Conservation (phyloP, 139 green algal species). For the Trebouxia sp. region DNA sequence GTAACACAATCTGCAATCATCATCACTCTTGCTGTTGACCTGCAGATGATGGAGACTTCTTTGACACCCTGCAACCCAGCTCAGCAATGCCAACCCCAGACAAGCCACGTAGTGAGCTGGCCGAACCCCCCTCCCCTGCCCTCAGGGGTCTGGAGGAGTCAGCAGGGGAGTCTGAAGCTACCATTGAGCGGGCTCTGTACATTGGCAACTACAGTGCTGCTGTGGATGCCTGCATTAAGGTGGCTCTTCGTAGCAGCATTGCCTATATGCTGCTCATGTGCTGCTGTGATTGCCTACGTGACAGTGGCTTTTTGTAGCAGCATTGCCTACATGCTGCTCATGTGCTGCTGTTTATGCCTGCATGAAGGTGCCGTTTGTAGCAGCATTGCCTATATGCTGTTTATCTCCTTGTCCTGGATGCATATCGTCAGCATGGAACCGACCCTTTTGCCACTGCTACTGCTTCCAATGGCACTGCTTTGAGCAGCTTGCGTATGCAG, state of each 20-base stretch:
- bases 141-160: background rate
- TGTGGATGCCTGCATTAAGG: constrained; percentile 85
- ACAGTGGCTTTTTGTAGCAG: background rate
- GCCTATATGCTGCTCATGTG: constrained; percentile 38
- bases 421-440: too few species aligned
- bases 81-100: background rate
- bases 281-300: too few species aligned
- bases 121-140: background rate
- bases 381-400: too few species aligned
- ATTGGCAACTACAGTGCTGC: constrained; percentile 90
- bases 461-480: too few species aligned
- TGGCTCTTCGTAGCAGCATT: constrained; percentile 29
- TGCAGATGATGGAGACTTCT: constrained; percentile 67
- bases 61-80: constrained; percentile 63
- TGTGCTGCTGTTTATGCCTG: too few species aligned
- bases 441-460: too few species aligned
- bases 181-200: constrained; percentile 86
- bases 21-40: background rate
- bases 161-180: constrained; percentile 64
- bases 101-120: constrained; percentile 18
- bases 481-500: too few species aligned
- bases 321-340: background rate
- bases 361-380: too few species aligned
- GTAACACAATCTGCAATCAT: background rate
- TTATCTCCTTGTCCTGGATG: too few species aligned